These are phyloP conservation scores for Malassezia dermatis DNA, from an alignment of 1,284 basidiomycete species.

Conservation along the genomic window DNA sequence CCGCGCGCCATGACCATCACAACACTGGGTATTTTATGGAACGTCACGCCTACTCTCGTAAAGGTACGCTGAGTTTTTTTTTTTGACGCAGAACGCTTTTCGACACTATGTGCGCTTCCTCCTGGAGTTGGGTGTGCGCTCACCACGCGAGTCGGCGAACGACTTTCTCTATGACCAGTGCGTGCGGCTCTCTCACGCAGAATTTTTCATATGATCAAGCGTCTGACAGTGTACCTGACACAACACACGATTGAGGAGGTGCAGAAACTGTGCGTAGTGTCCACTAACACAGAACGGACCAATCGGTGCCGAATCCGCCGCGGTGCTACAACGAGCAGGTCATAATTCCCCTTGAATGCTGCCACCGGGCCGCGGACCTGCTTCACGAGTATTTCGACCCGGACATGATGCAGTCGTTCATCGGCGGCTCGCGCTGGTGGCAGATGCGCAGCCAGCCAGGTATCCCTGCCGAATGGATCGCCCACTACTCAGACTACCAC, in stretches of 20 bases:
- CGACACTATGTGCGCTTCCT: constrained; percentile 12
- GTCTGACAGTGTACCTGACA: constrained; percentile 36
- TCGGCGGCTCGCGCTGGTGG: constrained; percentile 94
- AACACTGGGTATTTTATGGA: constrained; percentile 27
- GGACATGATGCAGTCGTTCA: constrained; percentile 61
- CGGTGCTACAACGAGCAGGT: constrained; percentile 72
- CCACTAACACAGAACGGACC: constrained; percentile 54
- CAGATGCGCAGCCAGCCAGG: constrained; percentile 55
- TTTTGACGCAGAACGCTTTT: constrained; percentile 12
- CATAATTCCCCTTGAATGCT: constrained; percentile 57
- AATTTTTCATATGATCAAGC: constrained; percentile 20
- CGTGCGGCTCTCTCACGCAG: not conserved
- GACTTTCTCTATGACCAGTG: constrained; percentile 23
- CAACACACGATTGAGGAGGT: constrained; percentile 43
- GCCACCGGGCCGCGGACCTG: constrained; percentile 65
- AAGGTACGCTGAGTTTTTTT: constrained; percentile 14
- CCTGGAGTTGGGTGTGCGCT: not conserved
- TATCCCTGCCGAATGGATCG: constrained; percentile 82
- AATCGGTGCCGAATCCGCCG: constrained; percentile 69
- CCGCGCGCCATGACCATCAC: constrained; percentile 31
- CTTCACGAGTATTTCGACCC: constrained; percentile 76
- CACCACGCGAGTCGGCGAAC: constrained; percentile 15
- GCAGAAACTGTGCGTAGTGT: constrained; percentile 27
- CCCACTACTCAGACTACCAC: constrained; percentile 51
- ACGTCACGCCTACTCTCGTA: constrained; percentile 39